Percentiles rank a stretch among this genome's conserved stretches.
Conservation (phyloP, 345 rosid species). For the Murraya koenigii region DNA sequence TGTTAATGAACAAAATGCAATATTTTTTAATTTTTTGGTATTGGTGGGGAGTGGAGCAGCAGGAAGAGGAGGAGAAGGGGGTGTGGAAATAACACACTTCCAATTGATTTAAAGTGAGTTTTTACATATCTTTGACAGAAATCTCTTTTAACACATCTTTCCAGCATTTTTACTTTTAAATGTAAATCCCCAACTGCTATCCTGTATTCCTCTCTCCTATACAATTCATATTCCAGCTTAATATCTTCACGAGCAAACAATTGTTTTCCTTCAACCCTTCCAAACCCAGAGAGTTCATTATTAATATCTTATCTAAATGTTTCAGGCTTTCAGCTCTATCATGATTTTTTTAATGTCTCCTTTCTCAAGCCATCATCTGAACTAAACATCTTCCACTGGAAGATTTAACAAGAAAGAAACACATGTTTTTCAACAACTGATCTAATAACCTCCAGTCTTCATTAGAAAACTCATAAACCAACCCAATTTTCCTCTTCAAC, state of each 20-base stretch:
- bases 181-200: background rate
- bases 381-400: background rate
- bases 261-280: background rate
- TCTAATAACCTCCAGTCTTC: background rate
- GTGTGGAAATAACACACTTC: background rate
- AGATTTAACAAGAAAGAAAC: background rate
- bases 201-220: background rate
- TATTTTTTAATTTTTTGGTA: too few species aligned
- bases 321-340: background rate
- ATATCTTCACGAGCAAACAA: background rate
- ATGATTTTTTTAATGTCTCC: background rate
- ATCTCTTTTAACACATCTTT: background rate
- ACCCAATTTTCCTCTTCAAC: background rate
- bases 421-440: background rate
- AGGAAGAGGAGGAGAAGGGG: too few species aligned
- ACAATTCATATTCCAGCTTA: background rate
- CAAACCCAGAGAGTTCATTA: background rate
- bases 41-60: too few species aligned
- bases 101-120: background rate
- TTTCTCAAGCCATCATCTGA: background rate
- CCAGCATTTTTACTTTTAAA: background rate
- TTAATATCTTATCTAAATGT: background rate
- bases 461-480: background rate
- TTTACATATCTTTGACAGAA: background rate
- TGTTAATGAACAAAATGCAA: too few species aligned